Evolutionary conservation across 2,329 filamentous ascomycete genomes (phyloP).

Genomic region (Fusarium incarnatum): DNA sequence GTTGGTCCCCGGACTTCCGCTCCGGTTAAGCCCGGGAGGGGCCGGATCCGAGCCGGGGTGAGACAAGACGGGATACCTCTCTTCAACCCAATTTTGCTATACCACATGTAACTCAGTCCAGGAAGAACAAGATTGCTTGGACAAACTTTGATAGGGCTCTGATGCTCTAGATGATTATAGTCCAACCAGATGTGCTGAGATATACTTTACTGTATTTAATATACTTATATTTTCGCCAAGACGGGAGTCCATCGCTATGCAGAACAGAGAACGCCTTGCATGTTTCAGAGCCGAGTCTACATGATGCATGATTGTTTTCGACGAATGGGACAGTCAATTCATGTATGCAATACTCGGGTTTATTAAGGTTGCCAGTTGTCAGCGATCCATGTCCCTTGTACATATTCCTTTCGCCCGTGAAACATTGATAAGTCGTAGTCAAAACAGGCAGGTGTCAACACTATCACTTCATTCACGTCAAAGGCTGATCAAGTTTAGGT

Average conservation of each 20-base stretch:
- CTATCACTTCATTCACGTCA: not conserved
- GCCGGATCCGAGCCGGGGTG: constrained; percentile 28
- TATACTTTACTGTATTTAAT: not conserved
- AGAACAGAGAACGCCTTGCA: constrained; percentile 10
- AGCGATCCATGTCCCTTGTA: not conserved
- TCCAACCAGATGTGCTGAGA: not conserved
- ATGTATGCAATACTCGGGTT: not conserved
- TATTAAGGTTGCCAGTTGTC: not conserved
- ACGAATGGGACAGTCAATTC: not conserved
- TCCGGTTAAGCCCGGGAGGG: constrained; percentile 25
- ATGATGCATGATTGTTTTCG: constrained; percentile 33
- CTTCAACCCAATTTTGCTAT: not conserved
- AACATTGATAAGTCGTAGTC: not conserved
- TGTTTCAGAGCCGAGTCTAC: constrained; percentile 29
- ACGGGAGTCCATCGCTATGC: constrained; percentile 5
- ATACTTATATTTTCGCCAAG: not conserved
- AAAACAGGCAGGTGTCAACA: not conserved
- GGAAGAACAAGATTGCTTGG: not conserved
- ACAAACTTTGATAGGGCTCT: too few species aligned
- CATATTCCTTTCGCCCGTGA: not conserved
- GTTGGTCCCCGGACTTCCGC: constrained; percentile 2
- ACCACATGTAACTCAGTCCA: not conserved
- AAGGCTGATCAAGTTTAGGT: not conserved
- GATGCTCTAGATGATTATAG: not conserved
- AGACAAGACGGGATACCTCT: not conserved